Conservation (phyloP, 163 green algal species). For the Scenedesmus sp. region DNA sequence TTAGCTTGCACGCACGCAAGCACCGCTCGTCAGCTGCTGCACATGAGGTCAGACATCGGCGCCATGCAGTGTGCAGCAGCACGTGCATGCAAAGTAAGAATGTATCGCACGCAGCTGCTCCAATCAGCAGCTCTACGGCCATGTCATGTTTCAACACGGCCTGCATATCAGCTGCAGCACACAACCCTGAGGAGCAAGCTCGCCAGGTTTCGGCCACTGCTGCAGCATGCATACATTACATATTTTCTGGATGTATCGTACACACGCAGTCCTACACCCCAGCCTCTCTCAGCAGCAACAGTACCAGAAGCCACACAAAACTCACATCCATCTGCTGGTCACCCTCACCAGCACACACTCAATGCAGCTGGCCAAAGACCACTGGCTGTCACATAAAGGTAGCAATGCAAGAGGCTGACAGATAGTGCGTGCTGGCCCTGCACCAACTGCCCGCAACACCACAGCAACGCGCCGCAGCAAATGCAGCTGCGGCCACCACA, state of each 20-base stretch:
- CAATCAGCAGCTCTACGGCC: background rate
- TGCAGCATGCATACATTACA: background rate
- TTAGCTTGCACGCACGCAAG: background rate
- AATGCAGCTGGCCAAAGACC: background rate
- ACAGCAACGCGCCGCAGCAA: background rate
- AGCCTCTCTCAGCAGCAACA: background rate
- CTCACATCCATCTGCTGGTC: background rate
- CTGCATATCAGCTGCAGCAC: background rate
- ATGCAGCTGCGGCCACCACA: background rate
- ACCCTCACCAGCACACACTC: background rate
- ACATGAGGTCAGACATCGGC: background rate
- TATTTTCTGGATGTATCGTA: background rate
- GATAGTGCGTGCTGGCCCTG: background rate
- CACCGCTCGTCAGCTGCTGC: background rate
- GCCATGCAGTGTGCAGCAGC: conserved; percentile 1
- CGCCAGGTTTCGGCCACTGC: background rate
- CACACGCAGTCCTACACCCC: background rate
- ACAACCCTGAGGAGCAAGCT: background rate
- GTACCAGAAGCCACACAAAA: background rate
- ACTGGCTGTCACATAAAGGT: background rate
- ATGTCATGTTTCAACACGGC: background rate
- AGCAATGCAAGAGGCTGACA: background rate
- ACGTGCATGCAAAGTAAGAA: background rate
- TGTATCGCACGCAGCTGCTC: background rate
- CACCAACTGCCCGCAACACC: background rate